These are phyloP conservation scores for Rutstroemia sp. DNA, from an alignment of 2,329 filamentous ascomycete species.

Conservation along the genomic window DNA sequence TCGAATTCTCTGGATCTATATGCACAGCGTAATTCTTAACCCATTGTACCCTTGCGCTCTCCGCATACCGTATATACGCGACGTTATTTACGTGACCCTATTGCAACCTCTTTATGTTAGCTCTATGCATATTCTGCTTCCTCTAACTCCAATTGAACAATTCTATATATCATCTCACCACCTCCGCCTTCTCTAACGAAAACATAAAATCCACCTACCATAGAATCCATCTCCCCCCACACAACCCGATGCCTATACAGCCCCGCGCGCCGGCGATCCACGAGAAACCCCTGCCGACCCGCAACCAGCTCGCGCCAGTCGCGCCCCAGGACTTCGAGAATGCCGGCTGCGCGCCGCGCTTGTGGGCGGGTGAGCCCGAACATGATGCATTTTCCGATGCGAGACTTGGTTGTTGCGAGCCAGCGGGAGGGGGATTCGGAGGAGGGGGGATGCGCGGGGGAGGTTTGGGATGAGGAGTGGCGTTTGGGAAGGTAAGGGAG, in stretches of 20 bases:
- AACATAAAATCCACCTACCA: conserved; percentile 37
- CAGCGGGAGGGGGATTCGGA: conserved; percentile 42
- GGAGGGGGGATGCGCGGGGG: no score
- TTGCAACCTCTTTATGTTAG: conserved; percentile 11
- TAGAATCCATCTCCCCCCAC: conserved; percentile 77
- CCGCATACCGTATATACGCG: conserved; percentile 75
- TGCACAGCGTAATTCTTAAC: conserved; percentile 58
- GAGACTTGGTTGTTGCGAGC: conserved; percentile 59
- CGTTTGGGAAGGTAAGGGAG: no score
- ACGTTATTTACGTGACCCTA: conserved; percentile 81
- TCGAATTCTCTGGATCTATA: conserved; percentile 51
- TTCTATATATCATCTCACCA: neutral
- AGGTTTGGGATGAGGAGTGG: no score
- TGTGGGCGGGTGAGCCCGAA: conserved; percentile 61
- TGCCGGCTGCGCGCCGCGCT: conserved; percentile 45
- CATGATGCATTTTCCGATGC: conserved; percentile 67
- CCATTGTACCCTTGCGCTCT: conserved; percentile 76
- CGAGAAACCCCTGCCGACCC: conserved; percentile 70
- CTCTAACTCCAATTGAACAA: neutral
- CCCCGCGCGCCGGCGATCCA: conserved; percentile 51
- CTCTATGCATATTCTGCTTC: no score
- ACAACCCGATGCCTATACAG: conserved; percentile 60
- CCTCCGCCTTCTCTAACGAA: neutral
- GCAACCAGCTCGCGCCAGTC: conserved; percentile 69
- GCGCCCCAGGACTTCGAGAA: conserved; percentile 51